These are phyloP conservation scores for Fusarium hainanense DNA, from an alignment of 2,329 filamentous ascomycete genomes.

Conservation along the genomic window DNA sequence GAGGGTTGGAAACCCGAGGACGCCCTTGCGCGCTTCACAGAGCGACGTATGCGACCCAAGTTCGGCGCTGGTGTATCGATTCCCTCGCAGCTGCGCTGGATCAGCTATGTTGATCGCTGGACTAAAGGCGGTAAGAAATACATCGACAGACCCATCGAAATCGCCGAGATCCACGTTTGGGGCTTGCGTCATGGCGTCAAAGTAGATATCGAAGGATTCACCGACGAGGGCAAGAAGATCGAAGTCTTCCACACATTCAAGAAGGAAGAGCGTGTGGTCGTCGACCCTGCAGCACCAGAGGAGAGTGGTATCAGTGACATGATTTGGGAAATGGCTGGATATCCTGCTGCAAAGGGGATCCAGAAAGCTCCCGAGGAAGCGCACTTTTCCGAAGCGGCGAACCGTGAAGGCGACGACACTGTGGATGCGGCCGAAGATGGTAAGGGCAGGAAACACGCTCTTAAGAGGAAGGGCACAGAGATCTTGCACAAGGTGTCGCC, in stretches of 20 bases:
- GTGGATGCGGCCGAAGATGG: constrained; percentile 13
- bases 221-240: constrained; percentile 90
- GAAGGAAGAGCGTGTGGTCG: constrained; percentile 75
- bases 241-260: constrained; percentile 84
- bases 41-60: constrained; percentile 85
- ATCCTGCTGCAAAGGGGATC: constrained; percentile 45
- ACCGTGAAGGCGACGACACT: constrained; percentile 26
- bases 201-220: constrained; percentile 84
- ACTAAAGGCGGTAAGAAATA: constrained; percentile 79
- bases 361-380: constrained; percentile 54
- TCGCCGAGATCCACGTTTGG: constrained; percentile 91
- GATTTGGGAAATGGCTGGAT: constrained; percentile 64
- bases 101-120: constrained; percentile 92
- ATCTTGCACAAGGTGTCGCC: constrained; percentile 50
- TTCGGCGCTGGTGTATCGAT: constrained; percentile 94
- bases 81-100: constrained; percentile 88
- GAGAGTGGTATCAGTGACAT: constrained; percentile 62
- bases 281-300: constrained; percentile 67
- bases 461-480: constrained; percentile 49
- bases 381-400: constrained; percentile 47
- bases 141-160: constrained; percentile 82
- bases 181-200: constrained; percentile 89
- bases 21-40: constrained; percentile 72
- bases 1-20: constrained; percentile 70
- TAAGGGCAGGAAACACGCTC: constrained; percentile 31